phyloP scores from a whole-genome alignment of 2,329 filamentous ascomycete species.

The Penicillium decumbens region DNA sequence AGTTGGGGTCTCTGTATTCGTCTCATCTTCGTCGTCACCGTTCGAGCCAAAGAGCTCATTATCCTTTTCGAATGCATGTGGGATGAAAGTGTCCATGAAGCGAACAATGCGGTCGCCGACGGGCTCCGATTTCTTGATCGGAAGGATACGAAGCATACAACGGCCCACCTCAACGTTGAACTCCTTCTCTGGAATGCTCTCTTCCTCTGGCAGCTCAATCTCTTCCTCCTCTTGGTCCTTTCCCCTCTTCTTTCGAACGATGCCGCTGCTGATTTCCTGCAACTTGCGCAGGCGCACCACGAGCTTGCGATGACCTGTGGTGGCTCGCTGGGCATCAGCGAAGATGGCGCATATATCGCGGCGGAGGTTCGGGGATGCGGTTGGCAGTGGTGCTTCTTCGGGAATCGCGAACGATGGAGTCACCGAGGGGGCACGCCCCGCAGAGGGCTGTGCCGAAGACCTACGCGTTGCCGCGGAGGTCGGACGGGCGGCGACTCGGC shows the following conservation, averaged over 20 bases:
- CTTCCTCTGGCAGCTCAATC: slow-evolving; percentile 44
- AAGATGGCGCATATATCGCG: slow-evolving; percentile 69
- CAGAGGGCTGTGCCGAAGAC: slow-evolving; percentile 62
- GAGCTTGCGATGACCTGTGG: slow-evolving; percentile 83
- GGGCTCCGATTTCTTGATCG: slow-evolving; percentile 84
- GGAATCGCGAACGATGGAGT: slow-evolving; percentile 50
- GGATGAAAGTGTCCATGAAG: slow-evolving; percentile 83
- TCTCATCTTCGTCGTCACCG: slow-evolving; percentile 64
- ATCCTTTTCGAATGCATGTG: slow-evolving; percentile 63
- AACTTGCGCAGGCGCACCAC: slow-evolving; percentile 83
- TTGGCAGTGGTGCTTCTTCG: slow-evolving; percentile 53
- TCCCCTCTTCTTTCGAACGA: slow-evolving; percentile 41
- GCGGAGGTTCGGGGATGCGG: slow-evolving; percentile 56
- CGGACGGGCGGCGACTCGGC: slow-evolving; percentile 39
- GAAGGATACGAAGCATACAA: slow-evolving; percentile 75
- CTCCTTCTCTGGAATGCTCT: slow-evolving; percentile 74
- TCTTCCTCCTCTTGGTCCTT: slow-evolving; percentile 52
- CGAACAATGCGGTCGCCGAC: slow-evolving; percentile 80
- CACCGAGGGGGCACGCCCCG: slow-evolving; percentile 66
- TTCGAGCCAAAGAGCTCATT: slow-evolving; percentile 60
- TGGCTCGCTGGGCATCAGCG: slow-evolving; percentile 79
- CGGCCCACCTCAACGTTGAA: slow-evolving; percentile 84
- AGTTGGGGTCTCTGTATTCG: slow-evolving; percentile 76
- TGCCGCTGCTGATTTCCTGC: slow-evolving; percentile 73
- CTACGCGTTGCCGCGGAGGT: slow-evolving; percentile 36